These are phyloP conservation scores for Saccharomycodes ludwigii DNA, from an alignment of 805 yeast species.

Conservation along the genomic window DNA sequence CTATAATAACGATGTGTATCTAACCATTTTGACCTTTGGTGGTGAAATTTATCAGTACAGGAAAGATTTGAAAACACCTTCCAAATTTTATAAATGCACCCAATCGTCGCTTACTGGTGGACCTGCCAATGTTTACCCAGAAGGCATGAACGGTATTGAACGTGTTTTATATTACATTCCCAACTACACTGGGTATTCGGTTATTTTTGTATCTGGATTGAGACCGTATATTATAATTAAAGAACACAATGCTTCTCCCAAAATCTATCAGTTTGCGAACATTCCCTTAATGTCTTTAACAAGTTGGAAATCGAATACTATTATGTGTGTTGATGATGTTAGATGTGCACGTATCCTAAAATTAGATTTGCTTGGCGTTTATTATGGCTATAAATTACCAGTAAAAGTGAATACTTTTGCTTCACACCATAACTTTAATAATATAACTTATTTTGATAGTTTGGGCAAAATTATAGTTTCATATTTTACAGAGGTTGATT, in stretches of 20 bases:
- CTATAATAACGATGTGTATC: constrained; percentile 42
- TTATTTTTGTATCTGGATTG: constrained; percentile 62
- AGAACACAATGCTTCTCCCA: constrained; percentile 47
- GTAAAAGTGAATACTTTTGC: constrained; percentile 39
- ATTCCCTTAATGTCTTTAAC: constrained; percentile 51
- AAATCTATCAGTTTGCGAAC: constrained; percentile 54
- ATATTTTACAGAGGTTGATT: constrained; percentile 45
- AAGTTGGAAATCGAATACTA: constrained; percentile 26
- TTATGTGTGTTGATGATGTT: constrained; percentile 59
- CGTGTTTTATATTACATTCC: constrained; percentile 51
- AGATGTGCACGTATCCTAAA: constrained; percentile 51
- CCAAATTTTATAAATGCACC: constrained; percentile 22
- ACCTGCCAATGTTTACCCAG: constrained; percentile 62
- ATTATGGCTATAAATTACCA: constrained; percentile 52
- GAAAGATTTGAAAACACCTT: constrained; percentile 23
- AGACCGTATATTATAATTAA: constrained; percentile 61
- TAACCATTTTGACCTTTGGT: constrained; percentile 65
- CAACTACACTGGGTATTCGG: constrained; percentile 43
- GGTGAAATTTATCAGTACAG: constrained; percentile 68
- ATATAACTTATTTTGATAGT: constrained; percentile 56
- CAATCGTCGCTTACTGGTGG: constrained; percentile 54
- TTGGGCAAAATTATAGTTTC: constrained; percentile 54
- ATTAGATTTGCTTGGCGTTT: constrained; percentile 24
- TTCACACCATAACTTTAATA: constrained; percentile 32
- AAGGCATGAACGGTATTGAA: constrained; percentile 51